A percentile compares a stretch with the other conserved stretches of the same genome.
Evolutionary conservation across 805 yeast species (phyloP).

Genomic region (Spathaspora hagerdaliae): DNA sequence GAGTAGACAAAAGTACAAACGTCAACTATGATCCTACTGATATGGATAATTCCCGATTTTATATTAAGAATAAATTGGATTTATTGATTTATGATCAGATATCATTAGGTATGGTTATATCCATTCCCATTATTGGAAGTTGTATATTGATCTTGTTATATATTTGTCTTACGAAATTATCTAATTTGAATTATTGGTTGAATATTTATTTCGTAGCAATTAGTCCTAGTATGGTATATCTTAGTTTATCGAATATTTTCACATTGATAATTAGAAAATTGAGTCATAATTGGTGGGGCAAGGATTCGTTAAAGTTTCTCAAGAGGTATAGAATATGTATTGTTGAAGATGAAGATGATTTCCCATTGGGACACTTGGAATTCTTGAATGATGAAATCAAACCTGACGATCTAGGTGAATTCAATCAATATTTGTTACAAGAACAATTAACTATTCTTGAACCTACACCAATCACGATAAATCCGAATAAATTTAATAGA

Average conservation of each 20-base stretch:
- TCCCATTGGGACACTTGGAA: conserved; percentile 36
- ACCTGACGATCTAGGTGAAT: conserved; percentile 21
- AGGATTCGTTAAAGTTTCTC: conserved; percentile 21
- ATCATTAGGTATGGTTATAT: conserved; percentile 3
- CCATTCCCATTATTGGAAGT: conserved; percentile 46
- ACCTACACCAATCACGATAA: conserved; percentile 1
- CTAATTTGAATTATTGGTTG: conserved; percentile 27
- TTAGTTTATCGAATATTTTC: conserved; percentile 21
- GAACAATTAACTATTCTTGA: conserved; percentile 3
- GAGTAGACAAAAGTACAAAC: conserved; percentile 9
- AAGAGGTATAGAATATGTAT: conserved; percentile 41
- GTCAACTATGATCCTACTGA: conserved; percentile 20
- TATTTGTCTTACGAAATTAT: conserved; percentile 28
- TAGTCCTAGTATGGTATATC: conserved; percentile 28
- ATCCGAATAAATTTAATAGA: not conserved
- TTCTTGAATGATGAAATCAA: conserved; percentile 9
- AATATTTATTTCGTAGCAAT: conserved; percentile 30
- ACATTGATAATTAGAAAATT: conserved; percentile 22
- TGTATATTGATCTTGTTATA: conserved; percentile 34
- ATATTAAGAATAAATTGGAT: conserved; percentile 7
- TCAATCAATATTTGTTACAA: conserved; percentile 11
- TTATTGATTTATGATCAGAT: conserved; percentile 4
- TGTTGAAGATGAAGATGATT: conserved; percentile 29
- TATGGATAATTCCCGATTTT: conserved; percentile 14
- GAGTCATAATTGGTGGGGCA: conserved; percentile 16